phyloP scores from a whole-genome alignment of 2,329 filamentous ascomycete species.

The Hypoxylon sp. region DNA sequence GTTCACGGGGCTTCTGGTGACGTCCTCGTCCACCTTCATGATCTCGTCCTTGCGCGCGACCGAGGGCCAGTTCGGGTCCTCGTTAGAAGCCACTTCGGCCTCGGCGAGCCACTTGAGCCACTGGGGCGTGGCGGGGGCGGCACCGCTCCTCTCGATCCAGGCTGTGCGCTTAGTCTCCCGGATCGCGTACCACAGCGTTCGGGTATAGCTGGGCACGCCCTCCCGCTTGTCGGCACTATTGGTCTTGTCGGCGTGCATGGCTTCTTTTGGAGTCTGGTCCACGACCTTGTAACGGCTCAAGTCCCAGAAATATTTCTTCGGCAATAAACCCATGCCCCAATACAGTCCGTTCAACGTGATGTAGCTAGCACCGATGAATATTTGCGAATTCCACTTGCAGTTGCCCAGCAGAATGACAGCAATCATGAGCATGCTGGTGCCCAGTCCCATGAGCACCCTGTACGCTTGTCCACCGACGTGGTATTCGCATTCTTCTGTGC shows the following conservation, averaged over 20 bases:
- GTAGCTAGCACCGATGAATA: slow-evolving; percentile 64
- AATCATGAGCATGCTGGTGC: slow-evolving; percentile 68
- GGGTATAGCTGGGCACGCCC: slow-evolving; percentile 58
- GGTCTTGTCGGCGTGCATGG: slow-evolving; percentile 46
- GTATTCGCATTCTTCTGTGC: slow-evolving; percentile 67
- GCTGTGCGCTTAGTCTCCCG: slow-evolving; percentile 59
- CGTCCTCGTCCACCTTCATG: slow-evolving; percentile 49
- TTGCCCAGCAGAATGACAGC: slow-evolving; percentile 68
- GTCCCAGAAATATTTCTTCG: slow-evolving; percentile 63
- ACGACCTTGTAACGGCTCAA: slow-evolving; percentile 58
- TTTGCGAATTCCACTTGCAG: slow-evolving; percentile 67
- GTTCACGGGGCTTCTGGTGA: not conserved
- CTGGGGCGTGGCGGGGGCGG: slow-evolving; percentile 59
- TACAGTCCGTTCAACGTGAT: slow-evolving; percentile 67
- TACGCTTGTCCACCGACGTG: slow-evolving; percentile 56
- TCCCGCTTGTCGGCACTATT: slow-evolving; percentile 49
- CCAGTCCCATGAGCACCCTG: slow-evolving; percentile 62
- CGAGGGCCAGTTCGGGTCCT: slow-evolving; percentile 53
- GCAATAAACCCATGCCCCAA: slow-evolving; percentile 62
- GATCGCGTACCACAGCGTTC: slow-evolving; percentile 67
- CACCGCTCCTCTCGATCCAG: slow-evolving; percentile 61
- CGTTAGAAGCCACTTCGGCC: slow-evolving; percentile 52
- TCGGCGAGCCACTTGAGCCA: slow-evolving; percentile 64
- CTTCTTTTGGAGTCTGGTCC: slow-evolving; percentile 53
- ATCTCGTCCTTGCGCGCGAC: slow-evolving; percentile 59